Base-by-base conservation (phyloP, 306 rosid species). In the Sesbania bispinosa region DNA sequence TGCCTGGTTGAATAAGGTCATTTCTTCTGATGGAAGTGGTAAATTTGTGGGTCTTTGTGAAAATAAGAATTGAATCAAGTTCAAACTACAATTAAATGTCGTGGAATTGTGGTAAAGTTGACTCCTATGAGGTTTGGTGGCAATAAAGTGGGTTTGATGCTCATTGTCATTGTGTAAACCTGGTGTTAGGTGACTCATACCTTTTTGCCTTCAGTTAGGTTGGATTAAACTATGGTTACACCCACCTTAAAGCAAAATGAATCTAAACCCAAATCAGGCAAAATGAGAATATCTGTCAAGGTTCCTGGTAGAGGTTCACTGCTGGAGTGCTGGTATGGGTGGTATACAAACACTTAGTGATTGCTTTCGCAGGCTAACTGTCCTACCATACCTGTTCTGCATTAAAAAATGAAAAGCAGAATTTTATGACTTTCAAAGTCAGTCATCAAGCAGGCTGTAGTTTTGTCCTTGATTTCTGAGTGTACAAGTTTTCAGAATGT, bases 1-100 rank as follows among this genome's bases (percentile, higher is more conserved):
- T 5, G 50, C 67, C 35, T 58, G 54, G 15, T 47, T 68, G 61
- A 48, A 69, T 52, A 11, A 8, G 51, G 77, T 53, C 50, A 16
- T 58, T 26, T 21, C 41, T 43, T 50, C 39, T 46, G 43, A 15
- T 67, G 47, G 18, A 18, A 26, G 67, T 24, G 13, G 42, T 68
- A 48, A 67, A 48, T 48, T 19, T 43, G 4, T 7, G 63, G 70
- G 62, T 77, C 57, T 23, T 76, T n/a, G 29, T n/a, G 65, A 53
- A 39, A 39, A 38, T 50, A 29, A 26, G 43, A 63, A 38, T 67
- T 59, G 14, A 48, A 27, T 26, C 35, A 24, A 60, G 20, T 62
- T 62, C 7, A 62, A 38, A 50, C 7, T 58, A 35, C 53, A 32
- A 35, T 14, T 35, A n/a, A 8, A 66, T 21, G 41, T 15, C 6